Percentiles rank a stretch among this genome's conserved stretches.
phyloP scores from a whole-genome alignment of 1,284 basidiomycete species.

The Taiwanofungus camphoratus region DNA sequence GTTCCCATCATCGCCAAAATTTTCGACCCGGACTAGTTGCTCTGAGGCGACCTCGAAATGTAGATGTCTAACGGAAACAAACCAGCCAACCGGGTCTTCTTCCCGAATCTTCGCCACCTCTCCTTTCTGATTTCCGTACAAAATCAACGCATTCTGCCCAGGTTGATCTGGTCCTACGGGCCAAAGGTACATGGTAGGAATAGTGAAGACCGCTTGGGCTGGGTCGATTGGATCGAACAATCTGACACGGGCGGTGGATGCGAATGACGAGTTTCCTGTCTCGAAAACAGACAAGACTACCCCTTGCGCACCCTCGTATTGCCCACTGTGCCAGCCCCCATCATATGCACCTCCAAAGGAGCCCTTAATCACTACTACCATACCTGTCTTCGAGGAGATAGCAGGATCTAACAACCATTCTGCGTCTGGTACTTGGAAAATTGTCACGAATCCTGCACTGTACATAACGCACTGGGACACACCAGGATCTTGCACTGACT shows the following conservation, averaged over 20 bases:
- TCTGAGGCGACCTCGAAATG: conserved; percentile 14
- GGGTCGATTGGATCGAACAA: conserved; percentile 11
- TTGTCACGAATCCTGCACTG: too few species aligned
- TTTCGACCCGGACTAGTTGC: conserved; percentile 10
- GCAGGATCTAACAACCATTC: conserved; percentile 13
- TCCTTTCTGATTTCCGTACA: conserved; percentile 13
- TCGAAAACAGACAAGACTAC: conserved; percentile 17
- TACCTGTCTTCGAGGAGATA: conserved; percentile 10
- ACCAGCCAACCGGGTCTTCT: conserved; percentile 17
- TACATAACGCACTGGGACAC: too few species aligned
- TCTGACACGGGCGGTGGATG: conserved; percentile 17
- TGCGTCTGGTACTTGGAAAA: background rate
- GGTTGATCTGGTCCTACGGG: conserved; percentile 13
- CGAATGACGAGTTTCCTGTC: conserved; percentile 10
- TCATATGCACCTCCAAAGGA: conserved; percentile 1
- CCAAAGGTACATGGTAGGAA: conserved; percentile 13
- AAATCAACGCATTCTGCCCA: conserved; percentile 15
- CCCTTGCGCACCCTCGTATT: conserved; percentile 15
- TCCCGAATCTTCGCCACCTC: conserved; percentile 15
- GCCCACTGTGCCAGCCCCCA: conserved; percentile 18
- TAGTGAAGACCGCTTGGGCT: conserved; percentile 3
- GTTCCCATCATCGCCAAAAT: conserved; percentile 1
- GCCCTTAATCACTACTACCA: conserved; percentile 14
- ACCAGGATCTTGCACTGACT: too few species aligned
- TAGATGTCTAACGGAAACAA: conserved; percentile 15